These are phyloP conservation scores for Neoboletus subvelutipes DNA, from an alignment of 768 basidiomycete species.

Conservation along the genomic window DNA sequence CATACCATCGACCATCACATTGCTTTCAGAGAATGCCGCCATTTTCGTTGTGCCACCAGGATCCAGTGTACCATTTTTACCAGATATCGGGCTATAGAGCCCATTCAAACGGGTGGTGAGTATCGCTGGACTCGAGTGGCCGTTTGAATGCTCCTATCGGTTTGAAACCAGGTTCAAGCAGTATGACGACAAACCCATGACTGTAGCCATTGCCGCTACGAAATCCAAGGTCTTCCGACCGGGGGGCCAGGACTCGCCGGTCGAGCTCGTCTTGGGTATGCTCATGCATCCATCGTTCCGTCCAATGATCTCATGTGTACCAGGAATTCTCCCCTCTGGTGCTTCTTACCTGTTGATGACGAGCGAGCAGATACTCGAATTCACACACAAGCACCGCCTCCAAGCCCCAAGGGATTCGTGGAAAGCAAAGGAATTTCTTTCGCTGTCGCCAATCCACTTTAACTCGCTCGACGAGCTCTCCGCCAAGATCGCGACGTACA, in stretches of 20 bases:
- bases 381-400: conserved; percentile 20
- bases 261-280: conserved; percentile 48
- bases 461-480: conserved; percentile 28
- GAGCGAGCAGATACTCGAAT: conserved; percentile 29
- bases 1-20: not conserved
- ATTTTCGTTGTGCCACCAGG: not conserved
- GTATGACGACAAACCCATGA: conserved; percentile 38
- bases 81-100: conserved; percentile 29
- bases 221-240: conserved; percentile 33
- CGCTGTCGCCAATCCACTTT: conserved; percentile 51
- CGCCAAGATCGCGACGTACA: conserved; percentile 40
- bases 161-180: conserved; percentile 24
- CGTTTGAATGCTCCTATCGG: not conserved
- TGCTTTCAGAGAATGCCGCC: not conserved
- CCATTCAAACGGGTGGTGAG: conserved; percentile 31
- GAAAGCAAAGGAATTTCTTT: conserved; percentile 36
- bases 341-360: conserved; percentile 47
- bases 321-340: conserved; percentile 45
- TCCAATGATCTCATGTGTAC: not conserved
- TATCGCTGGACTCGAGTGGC: not conserved
- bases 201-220: conserved; percentile 27
- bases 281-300: not conserved
- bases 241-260: conserved; percentile 21
- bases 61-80: conserved; percentile 25
- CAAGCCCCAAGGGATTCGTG: conserved; percentile 12